phyloP scores from a whole-genome alignment of 2,329 filamentous ascomycete species.

The Sclerotinia spermophila region DNA sequence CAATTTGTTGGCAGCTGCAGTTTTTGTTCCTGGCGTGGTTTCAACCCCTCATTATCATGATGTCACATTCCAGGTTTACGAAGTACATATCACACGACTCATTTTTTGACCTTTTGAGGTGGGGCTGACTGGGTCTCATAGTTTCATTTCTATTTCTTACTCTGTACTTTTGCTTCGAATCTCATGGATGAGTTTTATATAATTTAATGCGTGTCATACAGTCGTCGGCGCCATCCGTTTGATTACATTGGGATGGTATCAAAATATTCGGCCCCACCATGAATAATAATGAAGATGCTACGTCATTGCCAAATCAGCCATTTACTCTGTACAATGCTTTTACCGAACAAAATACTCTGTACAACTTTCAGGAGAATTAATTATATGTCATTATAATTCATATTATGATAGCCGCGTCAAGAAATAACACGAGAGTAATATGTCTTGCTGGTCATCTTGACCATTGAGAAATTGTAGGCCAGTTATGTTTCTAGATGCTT shows the following conservation, averaged over 20 bases:
- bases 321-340: no score
- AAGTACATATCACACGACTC: slow-evolving; percentile 20
- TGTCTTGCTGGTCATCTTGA: no score
- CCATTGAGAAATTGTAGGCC: not conserved
- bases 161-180: not conserved
- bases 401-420: not conserved
- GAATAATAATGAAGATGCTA: not conserved
- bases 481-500: not conserved
- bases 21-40: slow-evolving; percentile 29
- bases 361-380: not conserved
- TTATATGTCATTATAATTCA: not conserved
- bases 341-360: no score
- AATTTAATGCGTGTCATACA: not conserved
- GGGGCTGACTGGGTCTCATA: not conserved
- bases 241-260: not conserved
- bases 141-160: not conserved
- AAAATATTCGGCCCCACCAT: not conserved
- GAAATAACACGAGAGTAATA: not conserved
- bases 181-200: not conserved
- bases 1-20: slow-evolving; percentile 18
- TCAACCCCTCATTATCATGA: slow-evolving; percentile 17
- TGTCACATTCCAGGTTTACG: slow-evolving; percentile 13
- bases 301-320: slow-evolving; percentile 1
- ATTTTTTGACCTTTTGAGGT: not conserved
- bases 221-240: slow-evolving; percentile 8